Evolutionary conservation across 2,329 filamentous ascomycete genomes (phyloP).

Genomic region (Aspergillus chevalieri): DNA sequence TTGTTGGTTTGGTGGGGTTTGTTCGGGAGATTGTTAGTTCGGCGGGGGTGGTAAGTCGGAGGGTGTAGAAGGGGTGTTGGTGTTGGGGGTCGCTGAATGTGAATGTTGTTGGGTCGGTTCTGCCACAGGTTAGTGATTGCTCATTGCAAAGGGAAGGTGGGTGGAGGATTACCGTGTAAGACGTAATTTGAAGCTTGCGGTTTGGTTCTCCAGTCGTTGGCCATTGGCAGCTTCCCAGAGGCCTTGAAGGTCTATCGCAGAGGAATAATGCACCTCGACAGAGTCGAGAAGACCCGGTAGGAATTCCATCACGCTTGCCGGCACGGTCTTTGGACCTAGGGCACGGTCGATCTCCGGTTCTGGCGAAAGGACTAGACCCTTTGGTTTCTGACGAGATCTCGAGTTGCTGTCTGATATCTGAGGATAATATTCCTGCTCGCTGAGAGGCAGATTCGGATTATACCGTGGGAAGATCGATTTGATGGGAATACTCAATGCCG

Average conservation of each 20-base stretch:
- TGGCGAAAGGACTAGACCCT: conserved; percentile 26
- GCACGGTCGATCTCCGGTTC: conserved; percentile 30
- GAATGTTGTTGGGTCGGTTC: conserved; percentile 37
- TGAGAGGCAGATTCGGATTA: conserved; percentile 32
- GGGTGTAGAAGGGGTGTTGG: conserved; percentile 36
- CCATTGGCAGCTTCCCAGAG: conserved; percentile 45
- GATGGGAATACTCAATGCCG: conserved; percentile 33
- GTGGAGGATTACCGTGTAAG: conserved; percentile 34
- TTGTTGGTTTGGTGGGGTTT: conserved; percentile 35
- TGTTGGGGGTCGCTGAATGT: conserved; percentile 35
- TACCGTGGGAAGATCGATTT: conserved; percentile 43
- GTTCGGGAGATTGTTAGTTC: conserved; percentile 38
- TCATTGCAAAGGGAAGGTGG: background rate
- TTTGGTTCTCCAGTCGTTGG: conserved; percentile 27
- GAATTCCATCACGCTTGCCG: conserved; percentile 38
- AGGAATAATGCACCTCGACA: conserved; percentile 32
- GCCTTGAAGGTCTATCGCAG: conserved; percentile 32
- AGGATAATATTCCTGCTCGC: conserved; percentile 33
- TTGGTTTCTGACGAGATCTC: conserved; percentile 15
- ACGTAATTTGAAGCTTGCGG: conserved; percentile 34
- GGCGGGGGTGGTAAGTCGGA: conserved; percentile 37
- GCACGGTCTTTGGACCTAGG: conserved; percentile 37
- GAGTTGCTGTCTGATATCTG: conserved; percentile 13
- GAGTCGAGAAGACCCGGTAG: conserved; percentile 30
- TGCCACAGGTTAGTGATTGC: conserved; percentile 17